Base-by-base conservation (phyloP, 2,329 filamentous ascomycete genomes). In the Venturia pyrina region DNA sequence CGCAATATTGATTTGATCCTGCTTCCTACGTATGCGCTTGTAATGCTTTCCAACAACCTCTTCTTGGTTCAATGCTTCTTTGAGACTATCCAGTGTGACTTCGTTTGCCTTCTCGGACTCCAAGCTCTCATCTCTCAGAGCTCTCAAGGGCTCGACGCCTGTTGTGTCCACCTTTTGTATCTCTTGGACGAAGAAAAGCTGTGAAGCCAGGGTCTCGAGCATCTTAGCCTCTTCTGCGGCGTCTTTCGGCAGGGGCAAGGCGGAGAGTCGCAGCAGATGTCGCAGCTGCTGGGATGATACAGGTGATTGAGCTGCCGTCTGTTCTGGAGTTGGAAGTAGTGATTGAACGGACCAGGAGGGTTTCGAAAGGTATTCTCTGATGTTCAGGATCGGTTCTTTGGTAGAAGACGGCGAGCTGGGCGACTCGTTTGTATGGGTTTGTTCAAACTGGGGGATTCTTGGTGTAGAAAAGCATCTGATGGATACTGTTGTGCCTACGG, bases 161-260 rank as follows among this genome's bases (percentile, higher is more conserved):
- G 81, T 77, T 0, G 91, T 93, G 74, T 96, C 84, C 62, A 96
- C 88, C 57, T 82, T 80, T 73, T 96, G 93, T 24, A 98, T 87
- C 68, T 91, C 86, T 68, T 85, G 87, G n/a, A 98, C 92, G 73
- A 99, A 99, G 72, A 89, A 88, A 0, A 99, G 84, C 74, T 99
- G 95, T 41, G 89, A 86, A 64, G 87, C 83, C 1, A 99, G 82
- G 0, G 88, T 93, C 28, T 83, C 74, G 3, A 96, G 82, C 85
- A 96, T 91, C 34, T 81, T 77, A 0, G 79, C 72, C 74, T 96
- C 89, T 70, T 92, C 87, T 63, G 80, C 80, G 1, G 79, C 69
- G 1, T 81, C 81, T 21, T 81, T 77, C 0, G 93, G 92, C 1
- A 83, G 82, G 0, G 93, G 92, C 0, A 99, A 87, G 17, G 93